Base-by-base conservation (phyloP, 2,329 filamentous ascomycete species). In the Scytalidium sp. region DNA sequence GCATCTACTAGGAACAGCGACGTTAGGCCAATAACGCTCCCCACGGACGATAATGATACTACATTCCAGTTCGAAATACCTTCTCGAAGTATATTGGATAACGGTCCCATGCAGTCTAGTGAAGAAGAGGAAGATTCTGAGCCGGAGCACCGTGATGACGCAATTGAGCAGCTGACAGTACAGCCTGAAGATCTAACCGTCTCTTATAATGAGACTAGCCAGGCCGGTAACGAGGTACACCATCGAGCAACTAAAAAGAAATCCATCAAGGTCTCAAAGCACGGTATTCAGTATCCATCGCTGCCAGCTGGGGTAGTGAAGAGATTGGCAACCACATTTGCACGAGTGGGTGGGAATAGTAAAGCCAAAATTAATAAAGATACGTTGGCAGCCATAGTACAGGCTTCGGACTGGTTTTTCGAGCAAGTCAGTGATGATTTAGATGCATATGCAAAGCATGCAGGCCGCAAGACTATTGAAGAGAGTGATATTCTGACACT, bases 321-420 rank as follows among this genome's bases (percentile, higher is more conserved):
- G 68, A 78, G 83, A 54, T 70, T 90, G 2, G 85, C 86, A 7
- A 85, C 84, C 27, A 85, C 80, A 1, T 89, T 90, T 61, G 79
- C 87, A 19, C 83, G 84, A 58, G 81, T 81, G 3, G 81, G 84
- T 41, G 83, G 84, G 19, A 74, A 78, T 9, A 78, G 78, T 58
- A 89, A 86, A 58, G 73, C 81, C 4, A 88, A 85, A 56, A 80
- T 96, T 43, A 83, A 78, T 50, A 83, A 87, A 42, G 88, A 94
- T 46, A 85, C 88, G 2, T 71, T 96, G 32, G 78, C 80, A 23
- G 85, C 86, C 3, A 82, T 96, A 47, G 84, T 86, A 61, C 85
- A 90, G 64, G 89, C 90, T 1, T 88, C 88, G 2, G 89, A 95
- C 54, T 94, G 90, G 87, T 96, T 91, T 67, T 96, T 96, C 65